Conservation (phyloP, 441 rosid genomes). For the Gossypium laxum region DNA sequence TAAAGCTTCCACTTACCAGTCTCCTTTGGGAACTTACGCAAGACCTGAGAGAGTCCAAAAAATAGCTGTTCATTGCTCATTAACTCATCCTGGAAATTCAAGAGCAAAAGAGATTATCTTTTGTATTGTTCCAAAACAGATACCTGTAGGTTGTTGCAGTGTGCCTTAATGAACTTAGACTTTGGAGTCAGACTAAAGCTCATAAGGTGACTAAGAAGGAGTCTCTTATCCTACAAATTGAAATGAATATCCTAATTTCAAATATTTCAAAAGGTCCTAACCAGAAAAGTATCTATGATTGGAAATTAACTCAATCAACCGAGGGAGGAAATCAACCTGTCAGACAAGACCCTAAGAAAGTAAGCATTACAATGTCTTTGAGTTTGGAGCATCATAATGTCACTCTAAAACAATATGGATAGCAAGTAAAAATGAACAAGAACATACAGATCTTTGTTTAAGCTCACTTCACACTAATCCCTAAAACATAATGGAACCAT, state of each 20-base stretch:
- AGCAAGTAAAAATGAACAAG: conserved; percentile 1
- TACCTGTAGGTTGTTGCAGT: conserved; percentile 2
- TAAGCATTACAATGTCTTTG: not conserved
- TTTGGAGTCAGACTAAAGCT: not conserved
- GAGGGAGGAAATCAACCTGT: conserved; percentile 5
- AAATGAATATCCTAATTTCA: conserved; percentile 10
- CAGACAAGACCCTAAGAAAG: not conserved
- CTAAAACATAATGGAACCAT: conserved; percentile 5
- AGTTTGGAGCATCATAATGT: not conserved
- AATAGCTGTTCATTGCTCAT: conserved; percentile 90
- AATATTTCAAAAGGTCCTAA: conserved; percentile 1
- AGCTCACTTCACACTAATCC: not conserved
- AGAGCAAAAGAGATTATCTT: conserved; percentile 13
- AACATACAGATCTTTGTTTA: not conserved
- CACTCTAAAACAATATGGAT: not conserved
- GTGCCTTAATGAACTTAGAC: conserved; percentile 8
- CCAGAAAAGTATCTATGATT: not conserved
- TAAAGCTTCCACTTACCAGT: conserved; percentile 46
- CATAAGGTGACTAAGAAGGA: conserved; percentile 4
- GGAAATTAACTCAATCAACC: conserved; percentile 5
- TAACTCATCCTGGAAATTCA: conserved; percentile 69
- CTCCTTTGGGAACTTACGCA: conserved; percentile 93
- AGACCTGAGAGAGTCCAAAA: conserved; percentile 90
- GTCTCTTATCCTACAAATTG: not conserved
- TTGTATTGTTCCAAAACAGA: conserved; percentile 18